Base-by-base conservation (phyloP, 257 asterid species). In the Plantago elongata region DNA sequence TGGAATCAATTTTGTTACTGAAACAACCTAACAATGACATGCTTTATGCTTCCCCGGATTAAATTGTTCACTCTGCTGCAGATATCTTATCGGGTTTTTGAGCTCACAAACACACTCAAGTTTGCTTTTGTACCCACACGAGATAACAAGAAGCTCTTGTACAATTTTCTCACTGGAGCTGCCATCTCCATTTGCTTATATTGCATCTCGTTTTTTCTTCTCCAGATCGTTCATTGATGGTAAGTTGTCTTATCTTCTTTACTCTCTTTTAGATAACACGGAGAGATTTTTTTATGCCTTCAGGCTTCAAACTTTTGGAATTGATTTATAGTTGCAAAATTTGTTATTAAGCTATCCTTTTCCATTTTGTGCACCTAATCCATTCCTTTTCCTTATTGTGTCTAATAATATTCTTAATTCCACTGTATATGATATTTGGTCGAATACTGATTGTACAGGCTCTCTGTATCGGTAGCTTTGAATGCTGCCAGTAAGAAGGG, bases 81-180 rank as follows among this genome's bases (percentile, higher is more conserved):
- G 99, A 54, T 92, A 71, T 92, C 99, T 3, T 76, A 65, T 74
- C 70, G 99, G 50, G 72, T 92, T 62, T 92, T 92, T 75, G 99
- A 89, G 75, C 90, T 92, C 62, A 92, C 99, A 46, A 92, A 86
- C 71, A 81, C 81, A 6, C 95, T 92, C 44, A 92, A 92, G 75
- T 69, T 80, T 3, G 91, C 85, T 59, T 92, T 92, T 70, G 38
- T 92, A 70, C 98, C 95, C 70, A 77, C 91, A 30, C 82, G 83
- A 79, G 95, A 92, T 54, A 77, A 82, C 56, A 78, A 72, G 74
- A 84, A 67, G 71, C 80, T 92, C 52, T 58, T 83, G 56, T 63
- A 81, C 78, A 92, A 92, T 76, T 74, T 83, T 65, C 46, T 77
- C 57, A 88, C 97, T 27, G 97, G 84, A 48, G 76, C 58, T 17